phyloP scores from a whole-genome alignment of 257 asterid genomes.

The Nicotiana otophora region DNA sequence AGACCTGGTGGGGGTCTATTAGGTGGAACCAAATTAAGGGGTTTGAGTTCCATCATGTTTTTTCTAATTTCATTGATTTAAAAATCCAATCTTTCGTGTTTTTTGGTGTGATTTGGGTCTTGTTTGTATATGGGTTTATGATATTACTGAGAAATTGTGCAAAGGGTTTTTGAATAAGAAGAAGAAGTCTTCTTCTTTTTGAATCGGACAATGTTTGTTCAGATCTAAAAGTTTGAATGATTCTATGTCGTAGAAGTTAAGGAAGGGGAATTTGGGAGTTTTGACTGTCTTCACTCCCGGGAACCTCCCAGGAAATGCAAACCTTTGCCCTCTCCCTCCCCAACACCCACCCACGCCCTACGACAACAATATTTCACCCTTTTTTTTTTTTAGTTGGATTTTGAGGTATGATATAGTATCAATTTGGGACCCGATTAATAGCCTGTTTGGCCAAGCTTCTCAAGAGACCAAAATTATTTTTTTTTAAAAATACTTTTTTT shows the following conservation, averaged over 20 bases:
- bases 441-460: too few relatives aligned
- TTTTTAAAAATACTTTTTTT: too few relatives aligned
- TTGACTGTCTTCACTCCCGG: not conserved
- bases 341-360: too few relatives aligned
- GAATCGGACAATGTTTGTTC: not conserved
- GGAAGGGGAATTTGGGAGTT: not conserved
- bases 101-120: not conserved
- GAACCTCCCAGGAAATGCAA: too few relatives aligned
- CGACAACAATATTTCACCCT: too few relatives aligned
- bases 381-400: too few relatives aligned
- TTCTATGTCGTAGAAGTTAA: not conserved
- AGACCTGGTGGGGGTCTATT: constrained; percentile 58
- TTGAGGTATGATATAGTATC: too few relatives aligned
- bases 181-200: not conserved
- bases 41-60: constrained; percentile 42
- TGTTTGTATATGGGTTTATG: not conserved
- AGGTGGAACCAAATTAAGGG: constrained; percentile 25
- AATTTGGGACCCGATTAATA: too few relatives aligned
- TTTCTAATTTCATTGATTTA: not conserved
- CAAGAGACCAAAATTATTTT: too few relatives aligned
- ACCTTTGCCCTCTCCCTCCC: too few relatives aligned
- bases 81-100: not conserved
- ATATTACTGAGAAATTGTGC: not conserved
- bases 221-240: not conserved
- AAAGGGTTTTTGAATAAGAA: not conserved